These are phyloP conservation scores for Cordyceps farinosa DNA, from an alignment of 2,329 filamentous ascomycete species.

Conservation along the genomic window DNA sequence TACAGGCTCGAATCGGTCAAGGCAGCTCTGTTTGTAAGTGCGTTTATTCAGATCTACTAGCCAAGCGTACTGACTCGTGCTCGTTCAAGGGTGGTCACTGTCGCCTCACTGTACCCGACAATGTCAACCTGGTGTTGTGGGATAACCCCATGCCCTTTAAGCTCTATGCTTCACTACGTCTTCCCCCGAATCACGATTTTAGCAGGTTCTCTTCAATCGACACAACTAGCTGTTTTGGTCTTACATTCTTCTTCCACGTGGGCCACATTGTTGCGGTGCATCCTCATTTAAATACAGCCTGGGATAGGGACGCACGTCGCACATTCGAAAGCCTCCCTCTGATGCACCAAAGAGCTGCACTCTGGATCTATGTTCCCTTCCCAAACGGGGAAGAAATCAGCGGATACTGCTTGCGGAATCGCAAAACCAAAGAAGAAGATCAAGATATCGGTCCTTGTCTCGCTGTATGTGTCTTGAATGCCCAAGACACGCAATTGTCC, in stretches of 20 bases:
- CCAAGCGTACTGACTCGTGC: not conserved
- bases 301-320: not conserved
- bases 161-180: not conserved
- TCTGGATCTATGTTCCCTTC: constrained; percentile 13
- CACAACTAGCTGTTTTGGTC: constrained; percentile 4
- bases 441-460: constrained; percentile 5
- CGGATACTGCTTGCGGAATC: constrained; percentile 6
- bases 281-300: not conserved
- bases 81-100: constrained; percentile 3
- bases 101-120: not conserved
- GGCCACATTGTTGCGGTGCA: constrained; percentile 9
- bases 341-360: not conserved
- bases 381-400: not conserved
- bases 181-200: not conserved
- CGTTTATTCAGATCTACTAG: no score
- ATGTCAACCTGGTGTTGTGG: not conserved
- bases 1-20: not conserved
- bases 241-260: constrained; percentile 10
- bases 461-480: not conserved
- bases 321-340: constrained; percentile 10
- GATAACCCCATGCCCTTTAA: constrained; percentile 6
- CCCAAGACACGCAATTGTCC: not conserved
- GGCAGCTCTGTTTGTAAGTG: not conserved
- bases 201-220: constrained; percentile 5
- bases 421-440: not conserved